A percentile compares a stretch with the other conserved stretches of the same genome.
Evolutionary conservation across 306 rosid species (phyloP).

Genomic region (Medicago arabica): DNA sequence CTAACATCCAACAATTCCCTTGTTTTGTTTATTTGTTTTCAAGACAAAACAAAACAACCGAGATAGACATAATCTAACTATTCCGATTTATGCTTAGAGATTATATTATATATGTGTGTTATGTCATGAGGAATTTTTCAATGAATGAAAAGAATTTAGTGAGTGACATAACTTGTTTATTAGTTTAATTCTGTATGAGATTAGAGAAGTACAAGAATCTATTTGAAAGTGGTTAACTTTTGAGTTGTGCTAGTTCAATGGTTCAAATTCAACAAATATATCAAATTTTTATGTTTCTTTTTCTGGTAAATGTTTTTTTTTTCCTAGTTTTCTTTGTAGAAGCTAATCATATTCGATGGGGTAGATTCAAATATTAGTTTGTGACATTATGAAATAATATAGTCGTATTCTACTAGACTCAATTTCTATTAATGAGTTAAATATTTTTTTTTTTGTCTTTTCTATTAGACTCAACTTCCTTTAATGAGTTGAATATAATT

Average conservation of each 20-base stretch:
- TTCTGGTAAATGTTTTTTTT: too few relatives aligned
- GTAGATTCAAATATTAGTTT: too few relatives aligned
- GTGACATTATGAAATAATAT: too few relatives aligned
- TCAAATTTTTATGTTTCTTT: too few relatives aligned
- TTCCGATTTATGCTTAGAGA: neutral
- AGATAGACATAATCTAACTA: slow-evolving; percentile 13
- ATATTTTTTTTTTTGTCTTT: too few relatives aligned
- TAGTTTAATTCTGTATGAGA: neutral
- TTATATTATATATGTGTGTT: neutral
- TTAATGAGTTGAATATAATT: too few relatives aligned
- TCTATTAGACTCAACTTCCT: too few relatives aligned
- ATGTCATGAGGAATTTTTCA: neutral
- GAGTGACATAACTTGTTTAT: neutral
- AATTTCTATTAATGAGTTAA: too few relatives aligned
- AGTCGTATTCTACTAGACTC: too few relatives aligned
- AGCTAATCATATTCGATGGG: too few relatives aligned
- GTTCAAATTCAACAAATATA: too few relatives aligned
- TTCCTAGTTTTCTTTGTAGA: too few relatives aligned
- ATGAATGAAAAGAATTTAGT: neutral
- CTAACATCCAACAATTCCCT: slow-evolving; percentile 18
- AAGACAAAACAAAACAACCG: neutral
- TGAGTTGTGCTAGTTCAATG: neutral
- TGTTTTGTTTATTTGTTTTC: slow-evolving; percentile 12
- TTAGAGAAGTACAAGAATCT: neutral
- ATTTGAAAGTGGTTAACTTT: neutral